Conservation (phyloP, 352 stramenopile genomes). For the Thalassiosira mediterranea region DNA sequence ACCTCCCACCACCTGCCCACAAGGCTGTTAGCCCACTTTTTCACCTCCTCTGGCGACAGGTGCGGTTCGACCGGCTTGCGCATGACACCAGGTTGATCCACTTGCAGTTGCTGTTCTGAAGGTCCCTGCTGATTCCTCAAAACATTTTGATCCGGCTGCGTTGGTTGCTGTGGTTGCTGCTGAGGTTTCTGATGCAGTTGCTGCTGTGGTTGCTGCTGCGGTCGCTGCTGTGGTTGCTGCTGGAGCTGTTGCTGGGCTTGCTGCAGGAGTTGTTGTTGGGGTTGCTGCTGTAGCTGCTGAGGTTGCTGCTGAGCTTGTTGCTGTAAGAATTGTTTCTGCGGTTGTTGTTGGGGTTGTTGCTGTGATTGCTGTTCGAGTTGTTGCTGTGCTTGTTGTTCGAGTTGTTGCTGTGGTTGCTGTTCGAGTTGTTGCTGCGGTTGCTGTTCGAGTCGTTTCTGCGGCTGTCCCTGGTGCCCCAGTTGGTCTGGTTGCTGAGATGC, state of each 20-base stretch:
- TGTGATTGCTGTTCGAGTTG: background rate
- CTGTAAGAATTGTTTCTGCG: background rate
- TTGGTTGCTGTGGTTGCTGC: background rate
- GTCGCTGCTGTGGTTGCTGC: background rate
- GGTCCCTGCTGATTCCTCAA: background rate
- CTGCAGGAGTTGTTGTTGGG: background rate
- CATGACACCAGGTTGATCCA: background rate
- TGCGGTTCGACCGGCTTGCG: background rate
- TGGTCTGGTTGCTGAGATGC: too few species aligned
- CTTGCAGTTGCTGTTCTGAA: background rate
- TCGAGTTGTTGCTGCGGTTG: slow-evolving; percentile 1
- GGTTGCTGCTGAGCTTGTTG: background rate
- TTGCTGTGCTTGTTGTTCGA: background rate
- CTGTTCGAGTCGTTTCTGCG: background rate
- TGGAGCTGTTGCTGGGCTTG: background rate
- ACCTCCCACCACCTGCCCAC: slow-evolving; percentile 81
- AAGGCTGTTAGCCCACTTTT: slow-evolving; percentile 38
- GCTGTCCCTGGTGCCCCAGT: background rate
- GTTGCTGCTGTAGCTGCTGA: background rate
- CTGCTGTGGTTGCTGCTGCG: background rate
- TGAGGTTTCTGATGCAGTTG: background rate
- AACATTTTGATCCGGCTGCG: background rate
- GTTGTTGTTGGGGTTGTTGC: background rate
- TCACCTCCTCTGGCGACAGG: background rate
- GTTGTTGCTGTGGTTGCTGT: background rate